Evolutionary conservation across 2,329 filamentous ascomycete species (phyloP).

Genomic region (Acarospora socialis): DNA sequence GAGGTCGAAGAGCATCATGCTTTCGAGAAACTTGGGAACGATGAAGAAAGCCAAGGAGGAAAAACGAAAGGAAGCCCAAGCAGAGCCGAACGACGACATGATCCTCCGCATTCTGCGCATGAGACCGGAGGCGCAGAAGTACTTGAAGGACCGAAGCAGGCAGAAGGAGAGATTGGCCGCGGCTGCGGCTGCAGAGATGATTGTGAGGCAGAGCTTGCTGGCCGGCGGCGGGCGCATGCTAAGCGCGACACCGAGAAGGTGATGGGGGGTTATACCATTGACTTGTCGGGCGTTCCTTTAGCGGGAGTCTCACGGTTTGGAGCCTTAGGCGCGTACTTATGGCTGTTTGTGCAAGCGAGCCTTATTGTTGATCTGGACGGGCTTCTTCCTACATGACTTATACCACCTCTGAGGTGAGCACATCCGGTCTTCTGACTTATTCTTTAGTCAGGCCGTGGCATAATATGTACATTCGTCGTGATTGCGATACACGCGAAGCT

Average conservation of each 20-base stretch:
- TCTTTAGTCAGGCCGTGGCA: too few relatives aligned
- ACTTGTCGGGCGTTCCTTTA: too few relatives aligned
- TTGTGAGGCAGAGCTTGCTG: constrained; percentile 81
- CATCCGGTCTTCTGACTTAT: too few relatives aligned
- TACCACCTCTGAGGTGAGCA: too few relatives aligned
- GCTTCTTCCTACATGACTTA: too few relatives aligned
- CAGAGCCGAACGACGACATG: constrained; percentile 96
- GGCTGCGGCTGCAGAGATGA: constrained; percentile 79
- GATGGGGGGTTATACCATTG: constrained; percentile 12
- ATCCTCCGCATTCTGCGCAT: constrained; percentile 89
- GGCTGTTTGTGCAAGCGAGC: too few relatives aligned
- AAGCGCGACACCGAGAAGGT: constrained; percentile 13
- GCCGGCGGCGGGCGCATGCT: constrained; percentile 34
- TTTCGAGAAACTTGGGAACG: constrained; percentile 83
- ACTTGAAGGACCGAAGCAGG: constrained; percentile 77
- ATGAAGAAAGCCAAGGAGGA: constrained; percentile 95
- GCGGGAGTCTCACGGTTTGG: too few relatives aligned
- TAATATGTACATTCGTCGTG: too few relatives aligned
- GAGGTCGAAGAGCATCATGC: constrained; percentile 63
- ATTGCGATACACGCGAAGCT: too few relatives aligned
- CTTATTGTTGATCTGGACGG: too few relatives aligned
- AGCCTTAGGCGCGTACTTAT: too few relatives aligned
- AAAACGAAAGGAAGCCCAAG: constrained; percentile 87
- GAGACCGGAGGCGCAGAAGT: constrained; percentile 76
- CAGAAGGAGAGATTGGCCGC: constrained; percentile 91